phyloP scores from a whole-genome alignment of 306 rosid species.

The Begonia loranthoides region DNA sequence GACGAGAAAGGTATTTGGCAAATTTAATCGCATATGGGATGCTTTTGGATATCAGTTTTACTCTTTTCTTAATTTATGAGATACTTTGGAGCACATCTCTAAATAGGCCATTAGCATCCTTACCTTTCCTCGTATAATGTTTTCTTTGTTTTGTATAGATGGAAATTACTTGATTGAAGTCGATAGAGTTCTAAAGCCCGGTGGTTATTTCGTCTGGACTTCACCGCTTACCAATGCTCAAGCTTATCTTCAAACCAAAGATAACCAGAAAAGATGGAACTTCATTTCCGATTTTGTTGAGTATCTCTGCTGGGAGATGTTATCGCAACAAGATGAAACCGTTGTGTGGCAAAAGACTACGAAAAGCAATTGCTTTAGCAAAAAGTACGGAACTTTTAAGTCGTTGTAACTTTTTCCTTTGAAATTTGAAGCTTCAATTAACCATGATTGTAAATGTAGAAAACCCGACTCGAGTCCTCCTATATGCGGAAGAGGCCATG shows the following conservation, averaged over 20 bases:
- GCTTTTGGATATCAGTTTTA: background rate
- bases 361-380: slow-evolving; percentile 50
- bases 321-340: slow-evolving; percentile 89
- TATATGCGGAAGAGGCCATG: slow-evolving; percentile 67
- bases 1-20: slow-evolving; percentile 53
- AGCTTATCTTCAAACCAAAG: slow-evolving; percentile 37
- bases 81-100: no score
- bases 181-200: slow-evolving; percentile 89
- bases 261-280: slow-evolving; percentile 60
- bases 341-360: slow-evolving; percentile 92
- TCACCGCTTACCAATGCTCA: slow-evolving; percentile 57
- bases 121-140: no score
- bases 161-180: slow-evolving; percentile 86
- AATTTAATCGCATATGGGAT: background rate
- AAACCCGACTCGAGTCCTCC: slow-evolving; percentile 60
- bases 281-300: slow-evolving; percentile 39
- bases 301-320: slow-evolving; percentile 89
- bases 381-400: slow-evolving; percentile 33
- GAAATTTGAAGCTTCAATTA: no score
- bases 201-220: slow-evolving; percentile 97
- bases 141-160: slow-evolving; percentile 29
- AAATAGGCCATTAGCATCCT: no score
- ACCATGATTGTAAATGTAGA: slow-evolving; percentile 17
- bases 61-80: no score
- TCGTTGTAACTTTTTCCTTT: no score